Evolutionary conservation across 108 stramenopile genomes (phyloP), one percentile per base, ranked within the genome.

Genomic region (Conticribra weissflogii): DNA sequence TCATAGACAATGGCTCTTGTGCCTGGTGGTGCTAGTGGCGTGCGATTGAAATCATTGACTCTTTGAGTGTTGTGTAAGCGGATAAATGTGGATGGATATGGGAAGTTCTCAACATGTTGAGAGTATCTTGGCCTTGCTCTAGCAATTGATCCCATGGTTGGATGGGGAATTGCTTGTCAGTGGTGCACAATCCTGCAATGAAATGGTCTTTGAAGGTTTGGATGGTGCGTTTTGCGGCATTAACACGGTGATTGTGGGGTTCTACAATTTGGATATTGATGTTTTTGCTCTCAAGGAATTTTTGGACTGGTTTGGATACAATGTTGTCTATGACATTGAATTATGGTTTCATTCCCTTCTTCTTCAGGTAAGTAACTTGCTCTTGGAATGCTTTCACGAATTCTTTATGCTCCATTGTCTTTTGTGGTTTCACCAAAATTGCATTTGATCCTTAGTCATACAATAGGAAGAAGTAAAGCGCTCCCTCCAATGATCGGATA

Each of bases 1-100:
- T 15, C 17, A 21, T 76, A 75, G 0, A 36, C 41, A 2, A 62
- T 1, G 8, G 47, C 41, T 46, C 46, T 44, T 41, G 61, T 62
- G 2, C 61, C 61, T 8, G 61, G 36, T 41, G 36, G 36, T 5
- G 36, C 36, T 50, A 32, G 24, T 45, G 29, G 63, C 1, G 50
- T 64, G 0, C 30, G 28, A 50, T 64, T 51, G 32, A 62, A 46
- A 32, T 48, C 1, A 62, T 46, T 48, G 23, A 33, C 12, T 76
- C 76, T 29, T 69, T 22, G 12, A 78, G 24, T 31, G 33, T 29
- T 7, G 51, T 44, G 33, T 62, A 65, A 7, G 84, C 80, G 14
- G 84, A 85, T 15, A 74, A 36, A 29, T 56, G 54, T 41, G 79
- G 71, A 34, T 85, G 68, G 47, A 74, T 21, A 2, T 68, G 77